Base-by-base conservation (phyloP, 1,139 yeast species). In the Lodderomyces orthopsilosis region DNA sequence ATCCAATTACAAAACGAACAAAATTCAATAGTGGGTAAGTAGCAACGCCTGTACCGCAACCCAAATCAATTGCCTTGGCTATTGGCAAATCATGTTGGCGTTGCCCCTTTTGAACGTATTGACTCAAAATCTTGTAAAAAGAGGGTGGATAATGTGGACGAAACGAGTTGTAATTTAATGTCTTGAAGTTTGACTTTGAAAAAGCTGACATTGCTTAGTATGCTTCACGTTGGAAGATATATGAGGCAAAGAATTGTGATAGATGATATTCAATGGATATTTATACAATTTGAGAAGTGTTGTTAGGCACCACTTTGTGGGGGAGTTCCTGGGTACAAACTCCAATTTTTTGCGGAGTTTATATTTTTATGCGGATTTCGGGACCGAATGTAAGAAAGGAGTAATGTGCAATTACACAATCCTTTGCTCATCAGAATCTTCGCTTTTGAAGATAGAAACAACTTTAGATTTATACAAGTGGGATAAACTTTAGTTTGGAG, bases 121-220 rank as follows among this genome's bases (percentile, higher is more conserved):
- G 51, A 23, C 50, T 47, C n/a, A 86, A 54, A 12, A 64, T 54
- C 9, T 68, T 53, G 53, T 73, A 84, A 52, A 85, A 78, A 1
- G 70, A 57, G 0, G 61, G 53, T 0, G 90, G 88, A 53, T 86
- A 87, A 2, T 70, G 65, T 0, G 95, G 95, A 43, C 95, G 74
- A 54, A 80, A 79, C 10, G 72, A 64, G 41, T 76, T 68, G 62
- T 89, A 89, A 44, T 70, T 67, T 40, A 74, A 63, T 0, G 91
- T 73, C 46, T 80, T 74, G 65, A 81, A 88, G 15, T 72, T 68
- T 1, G 68, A 56, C 42, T 77, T 79, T 6, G 91, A 69, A 58
- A 83, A 88, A 1, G 86, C 75, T 2, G 91, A 63, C 94, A 86
- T 86, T 22, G 19, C 2, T 30, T 4, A 12, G n/a, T 24, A 12